These are phyloP conservation scores for Wickerhamomyces rabaulensis DNA, from an alignment of 805 yeast genomes.

Conservation along the genomic window DNA sequence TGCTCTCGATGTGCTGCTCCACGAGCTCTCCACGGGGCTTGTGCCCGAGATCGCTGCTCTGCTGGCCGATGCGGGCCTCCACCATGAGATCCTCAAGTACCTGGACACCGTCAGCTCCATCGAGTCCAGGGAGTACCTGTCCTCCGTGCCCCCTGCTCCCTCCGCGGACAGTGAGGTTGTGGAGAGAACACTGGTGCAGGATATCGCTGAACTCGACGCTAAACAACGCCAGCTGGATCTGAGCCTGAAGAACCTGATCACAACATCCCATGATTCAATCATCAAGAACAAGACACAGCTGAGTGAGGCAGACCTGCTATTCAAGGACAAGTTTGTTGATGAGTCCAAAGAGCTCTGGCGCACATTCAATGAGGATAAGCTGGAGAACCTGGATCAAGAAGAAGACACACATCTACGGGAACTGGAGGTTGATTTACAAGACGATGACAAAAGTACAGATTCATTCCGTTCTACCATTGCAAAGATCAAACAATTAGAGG, in stretches of 20 bases:
- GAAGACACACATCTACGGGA: conserved; percentile 16
- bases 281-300: conserved; percentile 43
- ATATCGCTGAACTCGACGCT: conserved; percentile 68
- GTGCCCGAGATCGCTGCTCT: conserved; percentile 15
- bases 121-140: conserved; percentile 39
- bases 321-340: conserved; percentile 28
- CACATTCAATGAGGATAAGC: conserved; percentile 25
- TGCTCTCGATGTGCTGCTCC: not conserved
- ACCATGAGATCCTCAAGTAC: conserved; percentile 29
- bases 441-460: conserved; percentile 7
- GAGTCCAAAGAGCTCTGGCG: conserved; percentile 27
- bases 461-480: conserved; percentile 26
- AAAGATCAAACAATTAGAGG: conserved; percentile 12
- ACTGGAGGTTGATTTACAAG: conserved; percentile 17
- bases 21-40: not conserved
- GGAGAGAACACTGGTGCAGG: conserved; percentile 48
- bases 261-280: conserved; percentile 28
- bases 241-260: conserved; percentile 35
- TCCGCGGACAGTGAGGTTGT: conserved; percentile 17
- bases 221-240: conserved; percentile 43
- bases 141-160: conserved; percentile 37
- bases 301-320: conserved; percentile 21
- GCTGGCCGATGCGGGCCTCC: conserved; percentile 29
- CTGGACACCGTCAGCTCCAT: conserved; percentile 40
- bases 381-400: conserved; percentile 27